Evolutionary conservation across 331 rosid genomes (phyloP).

Genomic region (Pyracantha coccinea): DNA sequence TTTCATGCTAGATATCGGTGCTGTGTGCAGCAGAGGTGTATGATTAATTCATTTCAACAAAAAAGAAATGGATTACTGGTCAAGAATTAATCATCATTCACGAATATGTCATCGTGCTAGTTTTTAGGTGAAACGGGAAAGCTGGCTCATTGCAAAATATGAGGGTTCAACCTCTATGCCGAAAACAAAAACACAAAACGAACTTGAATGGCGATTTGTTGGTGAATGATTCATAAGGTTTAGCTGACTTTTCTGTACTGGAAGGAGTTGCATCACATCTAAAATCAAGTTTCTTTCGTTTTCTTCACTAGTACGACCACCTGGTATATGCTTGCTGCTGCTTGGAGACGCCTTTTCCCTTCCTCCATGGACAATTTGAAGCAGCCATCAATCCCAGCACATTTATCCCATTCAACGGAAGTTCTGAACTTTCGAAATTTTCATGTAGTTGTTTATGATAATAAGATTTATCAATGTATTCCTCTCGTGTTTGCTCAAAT

Average conservation of each 20-base stretch:
- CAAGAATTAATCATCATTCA: too few relatives aligned
- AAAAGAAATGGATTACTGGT: too few relatives aligned
- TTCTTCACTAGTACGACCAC: slow-evolving; percentile 26
- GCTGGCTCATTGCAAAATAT: background rate
- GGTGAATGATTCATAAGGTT: background rate
- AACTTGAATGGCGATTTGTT: background rate
- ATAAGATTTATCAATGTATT: background rate
- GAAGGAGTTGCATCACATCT: slow-evolving; percentile 18
- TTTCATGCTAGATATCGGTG: too few relatives aligned
- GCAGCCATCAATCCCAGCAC: slow-evolving; percentile 55
- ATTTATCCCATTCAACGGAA: slow-evolving; percentile 24
- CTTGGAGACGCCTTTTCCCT: slow-evolving; percentile 15
- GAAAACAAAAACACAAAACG: background rate
- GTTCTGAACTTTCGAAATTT: slow-evolving; percentile 13
- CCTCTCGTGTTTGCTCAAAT: background rate
- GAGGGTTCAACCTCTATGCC: background rate
- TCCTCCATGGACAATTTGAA: slow-evolving; percentile 52
- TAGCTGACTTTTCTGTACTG: slow-evolving; percentile 17
- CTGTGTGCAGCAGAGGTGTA: too few relatives aligned
- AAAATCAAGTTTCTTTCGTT: slow-evolving; percentile 27
- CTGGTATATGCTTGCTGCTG: slow-evolving; percentile 8
- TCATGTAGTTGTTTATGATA: slow-evolving; percentile 5
- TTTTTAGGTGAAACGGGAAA: too few relatives aligned
- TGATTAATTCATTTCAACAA: too few relatives aligned
- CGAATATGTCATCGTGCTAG: too few relatives aligned